Base-by-base conservation (phyloP, 75 land plant genomes). In the Pinus albicaulis region DNA sequence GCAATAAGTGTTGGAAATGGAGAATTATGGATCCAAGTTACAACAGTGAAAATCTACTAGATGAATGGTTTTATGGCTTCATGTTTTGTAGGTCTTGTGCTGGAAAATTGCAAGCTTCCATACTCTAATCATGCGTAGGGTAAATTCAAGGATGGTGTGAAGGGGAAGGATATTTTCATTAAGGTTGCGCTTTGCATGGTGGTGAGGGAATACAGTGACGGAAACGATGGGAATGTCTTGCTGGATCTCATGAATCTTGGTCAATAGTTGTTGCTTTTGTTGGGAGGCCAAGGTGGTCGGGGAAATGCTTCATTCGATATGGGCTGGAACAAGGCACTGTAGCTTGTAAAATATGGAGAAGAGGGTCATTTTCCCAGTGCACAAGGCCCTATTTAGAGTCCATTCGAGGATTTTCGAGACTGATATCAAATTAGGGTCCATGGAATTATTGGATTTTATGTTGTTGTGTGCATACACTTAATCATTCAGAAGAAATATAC, bases 241-340 rank as follows among this genome's bases (percentile, higher is more conserved):
- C 65, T 96, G 81, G 99, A 96, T 74, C 52, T 96, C 77, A 75
- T 91, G 77, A 72, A 38, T 24, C 87, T 91, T 7, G 95, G 95
- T 25, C 91, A 96, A 76, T 65, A 79, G 80, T 93, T 93, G 19
- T 31, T 92, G 80, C 63, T 96, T 72, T 78, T 96, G 77, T 92
- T 90, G 0, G 99, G 99, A 41, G 99, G 99, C 1, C 83, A 93
- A 36, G 99, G 99, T n/a, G 99, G 99, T 17, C 85, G 93, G 23
- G 99, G 99, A 20, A 96, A 96, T 69, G 85, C 93, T 7, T 83
- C 95, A 0, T 96, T 96, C 76, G 94, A 96, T 82, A 81, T 95
- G 4, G 98, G 94, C 25, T 79, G 77, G 10, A 92, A 92, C 78
- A 96, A 89, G 85, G 87, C 90, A 14, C 99, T 98, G 0, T 91